A percentile compares a stretch with the other conserved stretches of the same genome.
Evolutionary conservation across 2,329 filamentous ascomycete species (phyloP).

Genomic region (Exophiala dermatitidis): DNA sequence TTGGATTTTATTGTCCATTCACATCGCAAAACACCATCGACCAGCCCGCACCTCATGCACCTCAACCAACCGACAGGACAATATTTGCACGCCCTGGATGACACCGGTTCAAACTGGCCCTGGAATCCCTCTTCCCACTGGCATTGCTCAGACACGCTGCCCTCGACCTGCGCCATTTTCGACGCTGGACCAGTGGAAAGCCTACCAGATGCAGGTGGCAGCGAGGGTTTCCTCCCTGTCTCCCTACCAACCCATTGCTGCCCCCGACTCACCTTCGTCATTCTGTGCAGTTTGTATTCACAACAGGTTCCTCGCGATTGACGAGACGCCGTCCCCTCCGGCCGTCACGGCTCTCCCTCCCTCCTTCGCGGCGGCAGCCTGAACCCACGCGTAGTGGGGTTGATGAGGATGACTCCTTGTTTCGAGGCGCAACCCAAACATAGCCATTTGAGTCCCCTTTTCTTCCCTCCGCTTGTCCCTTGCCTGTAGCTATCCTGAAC

Average conservation of each 20-base stretch:
- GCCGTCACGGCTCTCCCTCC: conserved; percentile 2
- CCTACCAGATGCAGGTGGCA: not conserved
- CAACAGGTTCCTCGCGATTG: not conserved
- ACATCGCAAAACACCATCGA: conserved; percentile 8
- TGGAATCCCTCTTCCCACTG: not conserved
- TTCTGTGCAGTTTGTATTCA: conserved; percentile 2
- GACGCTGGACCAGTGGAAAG: not conserved
- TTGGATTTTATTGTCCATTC: conserved; percentile 21
- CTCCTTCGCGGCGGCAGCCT: conserved; percentile 15
- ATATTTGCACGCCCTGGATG: not conserved
- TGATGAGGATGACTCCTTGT: conserved; percentile 11
- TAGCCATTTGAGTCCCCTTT: conserved; percentile 5
- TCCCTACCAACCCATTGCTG: not conserved
- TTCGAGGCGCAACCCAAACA: conserved; percentile 14
- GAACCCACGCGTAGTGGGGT: conserved; percentile 12
- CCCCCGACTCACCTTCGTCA: conserved; percentile 16
- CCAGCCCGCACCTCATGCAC: conserved; percentile 20
- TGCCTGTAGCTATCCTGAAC: not conserved
- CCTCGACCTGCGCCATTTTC: conserved; percentile 2
- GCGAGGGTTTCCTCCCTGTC: not conserved
- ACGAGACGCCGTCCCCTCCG: not conserved
- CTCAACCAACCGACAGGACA: conserved; percentile 6
- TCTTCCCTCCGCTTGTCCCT: conserved; percentile 4
- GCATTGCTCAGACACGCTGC: not conserved
- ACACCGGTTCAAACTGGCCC: conserved; percentile 3